These are phyloP conservation scores for Leccinum uliginosum DNA, from an alignment of 768 basidiomycete genomes.

Conservation along the genomic window DNA sequence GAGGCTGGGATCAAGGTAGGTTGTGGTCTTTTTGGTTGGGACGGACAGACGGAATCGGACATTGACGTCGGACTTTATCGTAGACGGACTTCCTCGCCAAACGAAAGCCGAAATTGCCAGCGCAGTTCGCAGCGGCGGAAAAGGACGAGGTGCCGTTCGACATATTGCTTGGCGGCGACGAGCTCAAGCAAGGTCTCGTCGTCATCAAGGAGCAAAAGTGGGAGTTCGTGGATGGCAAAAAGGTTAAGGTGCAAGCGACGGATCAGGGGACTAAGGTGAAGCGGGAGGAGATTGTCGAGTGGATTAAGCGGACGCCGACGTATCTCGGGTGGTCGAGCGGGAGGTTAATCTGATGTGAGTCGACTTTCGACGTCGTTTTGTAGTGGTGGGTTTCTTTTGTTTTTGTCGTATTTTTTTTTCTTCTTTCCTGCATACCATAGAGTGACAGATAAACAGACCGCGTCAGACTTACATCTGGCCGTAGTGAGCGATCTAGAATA, in stretches of 20 bases:
- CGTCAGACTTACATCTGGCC: background rate
- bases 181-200: slow-evolving; percentile 79
- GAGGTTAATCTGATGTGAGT: slow-evolving; percentile 20
- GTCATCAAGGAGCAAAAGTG: slow-evolving; percentile 90
- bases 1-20: slow-evolving; percentile 84
- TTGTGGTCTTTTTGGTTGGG: background rate
- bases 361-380: background rate
- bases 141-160: slow-evolving; percentile 91
- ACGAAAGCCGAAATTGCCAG: slow-evolving; percentile 80
- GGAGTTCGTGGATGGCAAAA: slow-evolving; percentile 71
- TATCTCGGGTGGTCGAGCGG: slow-evolving; percentile 31
- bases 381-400: background rate
- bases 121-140: slow-evolving; percentile 89
- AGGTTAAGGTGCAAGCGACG: slow-evolving; percentile 53
- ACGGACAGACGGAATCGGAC: background rate
- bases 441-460: background rate
- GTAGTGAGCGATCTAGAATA: background rate
- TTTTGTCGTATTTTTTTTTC: background rate
- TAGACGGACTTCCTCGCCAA: slow-evolving; percentile 93
- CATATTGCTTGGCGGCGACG: slow-evolving; percentile 84
- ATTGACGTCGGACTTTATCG: background rate
- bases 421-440: background rate
- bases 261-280: slow-evolving; percentile 66
- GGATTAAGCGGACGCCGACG: slow-evolving; percentile 46
- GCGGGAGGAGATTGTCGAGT: slow-evolving; percentile 56